phyloP scores from a whole-genome alignment of 2,329 filamentous ascomycete species.

The Botrytis fabae region DNA sequence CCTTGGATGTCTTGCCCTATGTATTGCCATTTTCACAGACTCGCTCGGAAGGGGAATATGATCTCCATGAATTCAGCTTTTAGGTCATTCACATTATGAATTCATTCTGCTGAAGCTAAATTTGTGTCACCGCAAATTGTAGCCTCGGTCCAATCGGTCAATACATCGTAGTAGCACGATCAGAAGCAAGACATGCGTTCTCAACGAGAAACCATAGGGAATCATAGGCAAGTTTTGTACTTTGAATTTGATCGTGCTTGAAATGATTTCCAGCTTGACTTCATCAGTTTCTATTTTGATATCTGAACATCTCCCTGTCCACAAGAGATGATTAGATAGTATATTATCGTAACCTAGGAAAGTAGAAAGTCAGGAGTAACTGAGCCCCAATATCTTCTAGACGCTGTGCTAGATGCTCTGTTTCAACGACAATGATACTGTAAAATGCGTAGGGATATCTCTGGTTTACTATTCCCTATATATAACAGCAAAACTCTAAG shows the following conservation, averaged over 20 bases:
- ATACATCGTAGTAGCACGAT: slow-evolving; percentile 5
- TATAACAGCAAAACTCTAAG: not conserved
- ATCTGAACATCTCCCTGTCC: not conserved
- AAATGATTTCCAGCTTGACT: not conserved
- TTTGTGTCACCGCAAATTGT: slow-evolving; percentile 10
- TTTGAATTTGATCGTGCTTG: not conserved
- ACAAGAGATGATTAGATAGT: not conserved
- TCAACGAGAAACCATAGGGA: not conserved
- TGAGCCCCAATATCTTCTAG: not conserved
- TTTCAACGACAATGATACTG: not conserved
- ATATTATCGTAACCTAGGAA: not conserved
- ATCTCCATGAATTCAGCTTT: slow-evolving; percentile 22
- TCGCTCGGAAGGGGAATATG: not conserved
- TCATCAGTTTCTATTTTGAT: not conserved
- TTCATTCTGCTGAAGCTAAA: slow-evolving; percentile 21
- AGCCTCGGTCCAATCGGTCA: slow-evolving; percentile 12
- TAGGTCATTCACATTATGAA: slow-evolving; percentile 15
- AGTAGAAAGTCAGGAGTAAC: slow-evolving; percentile 12
- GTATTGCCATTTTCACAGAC: slow-evolving; percentile 8
- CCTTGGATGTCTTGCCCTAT: slow-evolving; percentile 18
- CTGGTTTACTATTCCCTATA: not conserved
- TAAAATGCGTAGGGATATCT: not conserved
- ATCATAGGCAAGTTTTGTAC: not conserved
- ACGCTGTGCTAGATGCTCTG: not conserved
- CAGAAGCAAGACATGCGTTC: slow-evolving; percentile 14